These are phyloP conservation scores for Komagataella ulmi DNA, from an alignment of 805 yeast species.

Conservation along the genomic window DNA sequence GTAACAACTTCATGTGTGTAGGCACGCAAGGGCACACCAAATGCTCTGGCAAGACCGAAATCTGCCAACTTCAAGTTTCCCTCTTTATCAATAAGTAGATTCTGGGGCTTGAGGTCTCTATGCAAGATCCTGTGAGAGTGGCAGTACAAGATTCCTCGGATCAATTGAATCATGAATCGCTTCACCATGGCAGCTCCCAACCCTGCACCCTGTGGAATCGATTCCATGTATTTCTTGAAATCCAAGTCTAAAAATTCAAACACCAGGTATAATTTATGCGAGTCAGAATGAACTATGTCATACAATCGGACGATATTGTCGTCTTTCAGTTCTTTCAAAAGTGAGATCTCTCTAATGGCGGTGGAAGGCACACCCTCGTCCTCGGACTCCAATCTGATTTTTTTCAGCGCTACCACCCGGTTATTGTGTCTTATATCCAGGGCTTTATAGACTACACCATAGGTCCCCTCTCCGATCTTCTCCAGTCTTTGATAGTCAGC, in stretches of 20 bases:
- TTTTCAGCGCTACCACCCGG: conserved; percentile 90
- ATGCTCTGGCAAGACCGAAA: conserved; percentile 93
- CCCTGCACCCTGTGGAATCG: conserved; percentile 83
- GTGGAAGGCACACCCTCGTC: conserved; percentile 99
- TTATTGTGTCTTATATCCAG: conserved; percentile 79
- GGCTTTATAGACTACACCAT: conserved; percentile 97
- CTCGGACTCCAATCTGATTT: conserved; percentile 89
- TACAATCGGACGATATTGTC: conserved; percentile 84
- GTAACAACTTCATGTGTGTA: conserved; percentile 98
- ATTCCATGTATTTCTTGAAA: conserved; percentile 92
- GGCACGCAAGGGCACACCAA: conserved; percentile 93
- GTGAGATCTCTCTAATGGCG: conserved; percentile 91
- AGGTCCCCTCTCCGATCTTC: conserved; percentile 96
- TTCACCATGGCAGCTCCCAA: conserved; percentile 85
- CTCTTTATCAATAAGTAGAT: conserved; percentile 85
- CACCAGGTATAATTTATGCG: conserved; percentile 83
- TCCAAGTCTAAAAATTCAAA: conserved; percentile 92
- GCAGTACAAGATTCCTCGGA: conserved; percentile 85
- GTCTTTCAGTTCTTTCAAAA: conserved; percentile 86
- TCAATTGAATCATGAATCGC: conserved; percentile 82
- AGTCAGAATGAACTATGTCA: conserved; percentile 91
- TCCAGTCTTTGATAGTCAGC: conserved; percentile 89
- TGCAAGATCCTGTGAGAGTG: conserved; percentile 91
- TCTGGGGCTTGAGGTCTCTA: conserved; percentile 94
- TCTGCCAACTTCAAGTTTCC: conserved; percentile 87